Evolutionary conservation across 345 rosid species (phyloP), one percentile per base, ranked within the genome.

Genomic region (Trapa incisa): DNA sequence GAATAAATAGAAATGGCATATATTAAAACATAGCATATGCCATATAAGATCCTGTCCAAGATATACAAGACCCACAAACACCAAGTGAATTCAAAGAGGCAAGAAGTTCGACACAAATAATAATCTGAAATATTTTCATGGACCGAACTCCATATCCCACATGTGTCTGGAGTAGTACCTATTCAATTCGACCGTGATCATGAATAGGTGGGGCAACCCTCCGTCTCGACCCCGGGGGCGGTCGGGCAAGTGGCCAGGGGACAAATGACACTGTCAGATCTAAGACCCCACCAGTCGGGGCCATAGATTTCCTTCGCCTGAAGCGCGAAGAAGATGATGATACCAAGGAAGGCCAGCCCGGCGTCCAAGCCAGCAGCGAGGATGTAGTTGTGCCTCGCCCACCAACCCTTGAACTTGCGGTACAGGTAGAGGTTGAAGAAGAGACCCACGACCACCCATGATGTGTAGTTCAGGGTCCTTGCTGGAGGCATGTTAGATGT

Each of bases 311-410:
- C 15, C 85, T 84, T 4, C 79, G 80, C 32, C 73, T 91, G 96
- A 75, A 91, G 69, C 2, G 96, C 86, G 14, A 91, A 91, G 85
- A 91, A 94, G 79, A 94, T 61, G 35, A 91, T 61, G 45, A 94
- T 96, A 0, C 87, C 99, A 96, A 91, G 88, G 80, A 95, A 95
- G 3, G 97, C 97, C 0, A 96, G 86, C 66, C 99, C 97, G 1
- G 99, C 99, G 50, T 91, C 99, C 65, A 95, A 74, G 8, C 96
- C 94, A 1, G 99, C 98, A 1, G 99, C 91, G n/a, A 91, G 81
- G 8, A 95, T 79, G 33, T 91, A 95, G 53, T 89, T 95, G 60
- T 95, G 89, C 72, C 83, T 95, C 86, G 89, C 96, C 99, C 99
- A 95, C 99, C 99, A 91, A 32, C 84, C 75, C 77, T 85, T 95